Evolutionary conservation across 441 rosid species (phyloP), one percentile per base, ranked within the genome.

Genomic region (Arabidopsis lyrata): DNA sequence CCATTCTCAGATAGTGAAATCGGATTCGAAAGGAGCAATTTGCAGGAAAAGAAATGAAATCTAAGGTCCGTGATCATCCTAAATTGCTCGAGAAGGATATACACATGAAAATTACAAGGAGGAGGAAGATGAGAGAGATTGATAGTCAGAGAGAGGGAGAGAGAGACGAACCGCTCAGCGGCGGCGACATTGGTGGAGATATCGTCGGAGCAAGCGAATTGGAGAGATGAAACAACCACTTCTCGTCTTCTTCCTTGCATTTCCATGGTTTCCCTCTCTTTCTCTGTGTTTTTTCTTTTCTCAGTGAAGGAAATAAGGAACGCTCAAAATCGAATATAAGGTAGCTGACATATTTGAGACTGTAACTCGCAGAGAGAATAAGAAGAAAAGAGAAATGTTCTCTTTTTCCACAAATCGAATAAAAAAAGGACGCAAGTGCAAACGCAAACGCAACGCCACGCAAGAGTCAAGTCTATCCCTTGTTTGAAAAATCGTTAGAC

Each of bases 181-280:
- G 85, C 60, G 82, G 85, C 77, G 61, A 89, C 72, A 56, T 86
- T 82, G 61, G 85, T 44, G 78, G 91, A 75, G 74, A 82, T 71
- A 54, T 86, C 87, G 49, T 86, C 96, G 31, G 90, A 68, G 80
- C 91, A 90, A 45, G 87, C 83, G 78, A 88, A 86, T 48, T 90
- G 93, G 4, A 85, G 70, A 62, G 93, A 85, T 4, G 90, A 82
- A 29, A 86, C 90, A 70, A 57, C 80, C 70, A 81, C 87, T 42
- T 78, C 72, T 73, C 55, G 10, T 24, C 85, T 42, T 61, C 69
- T 10, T 53, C 48, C 35, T 68, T 63, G 73, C 3, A 55, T 67
- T 18, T 72, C 58, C 70, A 66, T 71, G 41, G 22, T 24, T 32
- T 16, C 54, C 32, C 24, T 41, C 35, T 24, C 31, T n/a, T 11